Conservation (phyloP, 2,329 filamentous ascomycete genomes). For the Kalmusia sp. region DNA sequence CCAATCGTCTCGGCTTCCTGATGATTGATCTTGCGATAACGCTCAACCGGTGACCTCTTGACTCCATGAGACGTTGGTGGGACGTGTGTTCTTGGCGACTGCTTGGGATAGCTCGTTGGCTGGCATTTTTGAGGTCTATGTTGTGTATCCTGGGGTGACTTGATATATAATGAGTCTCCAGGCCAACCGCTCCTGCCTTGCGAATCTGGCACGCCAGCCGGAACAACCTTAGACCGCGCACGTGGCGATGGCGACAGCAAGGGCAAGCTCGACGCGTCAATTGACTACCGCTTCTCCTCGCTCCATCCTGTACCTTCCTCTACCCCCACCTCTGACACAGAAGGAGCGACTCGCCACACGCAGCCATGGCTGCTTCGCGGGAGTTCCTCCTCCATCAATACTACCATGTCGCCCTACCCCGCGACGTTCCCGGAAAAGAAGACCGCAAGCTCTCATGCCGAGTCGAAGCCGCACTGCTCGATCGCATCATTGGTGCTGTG, state of each 20-base stretch:
- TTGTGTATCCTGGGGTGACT: background rate
- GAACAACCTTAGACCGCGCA: background rate
- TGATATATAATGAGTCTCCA: background rate
- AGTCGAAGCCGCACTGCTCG: conserved; percentile 38
- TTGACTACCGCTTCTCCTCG: background rate
- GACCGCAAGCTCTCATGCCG: conserved; percentile 33
- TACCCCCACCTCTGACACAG: background rate
- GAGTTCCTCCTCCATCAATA: conserved; percentile 35
- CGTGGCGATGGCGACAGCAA: background rate
- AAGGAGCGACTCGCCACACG: background rate
- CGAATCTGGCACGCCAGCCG: background rate
- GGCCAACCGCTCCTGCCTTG: background rate
- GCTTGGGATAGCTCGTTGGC: no score
- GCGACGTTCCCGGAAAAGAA: conserved; percentile 45
- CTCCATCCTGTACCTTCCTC: background rate
- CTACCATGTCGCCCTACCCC: conserved; percentile 49
- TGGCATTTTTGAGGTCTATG: no score
- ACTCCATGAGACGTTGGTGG: no score
- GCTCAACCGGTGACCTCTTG: no score
- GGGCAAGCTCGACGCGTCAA: background rate
- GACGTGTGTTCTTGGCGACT: no score
- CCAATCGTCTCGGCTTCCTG: no score
- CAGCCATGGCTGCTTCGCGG: conserved; percentile 25
- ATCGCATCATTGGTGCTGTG: conserved; percentile 35
- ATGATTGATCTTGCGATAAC: no score